phyloP scores from a whole-genome alignment of 768 basidiomycete species.

The Boletus tomentosulus region DNA sequence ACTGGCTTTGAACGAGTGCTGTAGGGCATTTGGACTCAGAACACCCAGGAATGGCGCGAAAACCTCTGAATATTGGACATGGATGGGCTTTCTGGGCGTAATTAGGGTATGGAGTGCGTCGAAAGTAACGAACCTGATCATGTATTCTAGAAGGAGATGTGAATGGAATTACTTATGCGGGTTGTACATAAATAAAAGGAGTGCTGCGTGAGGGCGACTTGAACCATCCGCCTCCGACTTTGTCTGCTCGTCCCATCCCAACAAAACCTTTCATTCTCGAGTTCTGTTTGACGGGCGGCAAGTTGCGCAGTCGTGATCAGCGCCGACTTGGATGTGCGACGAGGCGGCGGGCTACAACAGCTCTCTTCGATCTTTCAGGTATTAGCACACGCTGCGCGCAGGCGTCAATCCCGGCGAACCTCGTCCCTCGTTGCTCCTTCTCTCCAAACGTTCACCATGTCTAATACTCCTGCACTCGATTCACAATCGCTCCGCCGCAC shows the following conservation, averaged over 20 bases:
- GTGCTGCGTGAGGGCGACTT: conserved; percentile 8
- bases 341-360: conserved; percentile 13
- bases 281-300: conserved; percentile 2
- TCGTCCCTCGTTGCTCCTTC: conserved; percentile 10
- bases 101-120: conserved; percentile 77
- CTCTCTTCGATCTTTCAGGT: conserved; percentile 10
- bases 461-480: conserved; percentile 24
- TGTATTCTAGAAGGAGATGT: conserved; percentile 2
- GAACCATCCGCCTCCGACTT: conserved; percentile 7
- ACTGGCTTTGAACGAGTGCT: conserved; percentile 60
- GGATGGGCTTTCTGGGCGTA: conserved; percentile 61
- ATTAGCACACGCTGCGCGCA: conserved; percentile 22
- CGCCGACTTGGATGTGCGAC: conserved; percentile 15
- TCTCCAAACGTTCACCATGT: conserved; percentile 26
- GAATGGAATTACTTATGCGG: conserved; percentile 1
- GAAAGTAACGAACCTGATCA: conserved; percentile 68
- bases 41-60: conserved; percentile 67
- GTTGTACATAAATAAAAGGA: conserved; percentile 16
- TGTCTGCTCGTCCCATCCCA: conserved; percentile 4
- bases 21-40: conserved; percentile 49
- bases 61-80: conserved; percentile 55
- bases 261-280: background rate
- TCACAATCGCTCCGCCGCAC: conserved; percentile 33
- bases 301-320: conserved; percentile 14
- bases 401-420: conserved; percentile 24